Conservation (phyloP, 2,329 filamentous ascomycete species). For the Diaporthe caulivora region DNA sequence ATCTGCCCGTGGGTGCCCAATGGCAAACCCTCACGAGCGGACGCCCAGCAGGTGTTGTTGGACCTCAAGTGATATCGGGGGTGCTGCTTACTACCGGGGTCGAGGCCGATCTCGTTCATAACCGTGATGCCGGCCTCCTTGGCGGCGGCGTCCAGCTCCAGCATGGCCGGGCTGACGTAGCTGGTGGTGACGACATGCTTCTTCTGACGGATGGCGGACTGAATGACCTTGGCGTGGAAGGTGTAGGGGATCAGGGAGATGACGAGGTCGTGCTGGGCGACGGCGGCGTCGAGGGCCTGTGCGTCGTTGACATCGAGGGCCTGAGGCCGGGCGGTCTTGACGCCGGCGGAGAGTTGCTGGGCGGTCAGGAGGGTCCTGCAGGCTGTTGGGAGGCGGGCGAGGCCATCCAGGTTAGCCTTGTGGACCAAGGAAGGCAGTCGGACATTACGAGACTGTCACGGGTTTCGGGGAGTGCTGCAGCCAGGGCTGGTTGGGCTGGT, state of each 20-base stretch:
- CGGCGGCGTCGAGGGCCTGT: slow-evolving; percentile 81
- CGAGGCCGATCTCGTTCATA: slow-evolving; percentile 94
- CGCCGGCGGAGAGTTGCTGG: slow-evolving; percentile 78
- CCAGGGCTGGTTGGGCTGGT: neutral
- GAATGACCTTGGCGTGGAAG: slow-evolving; percentile 89
- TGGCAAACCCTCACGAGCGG: neutral
- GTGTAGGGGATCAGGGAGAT: slow-evolving; percentile 92
- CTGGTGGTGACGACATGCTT: slow-evolving; percentile 96
- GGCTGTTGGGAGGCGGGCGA: slow-evolving; percentile 61
- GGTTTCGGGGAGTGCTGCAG: neutral
- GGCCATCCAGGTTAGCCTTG: slow-evolving; percentile 15
- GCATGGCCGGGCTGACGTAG: slow-evolving; percentile 93
- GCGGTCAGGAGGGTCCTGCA: slow-evolving; percentile 85
- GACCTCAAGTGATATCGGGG: neutral
- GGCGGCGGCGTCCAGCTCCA: slow-evolving; percentile 83
- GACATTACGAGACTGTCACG: neutral
- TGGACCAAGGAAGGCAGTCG: neutral
- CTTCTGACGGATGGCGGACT: slow-evolving; percentile 92
- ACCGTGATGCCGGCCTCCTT: slow-evolving; percentile 96
- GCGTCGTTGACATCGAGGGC: slow-evolving; percentile 86
- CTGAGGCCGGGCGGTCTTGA: slow-evolving; percentile 81
- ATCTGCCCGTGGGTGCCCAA: neutral
- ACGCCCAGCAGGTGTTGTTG: neutral
- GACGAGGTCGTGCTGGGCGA: slow-evolving; percentile 83
- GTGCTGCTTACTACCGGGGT: slow-evolving; percentile 65